Evolutionary conservation across 306 rosid species (phyloP), one percentile per base, ranked within the genome.

Genomic region (Rubus parviflorus): DNA sequence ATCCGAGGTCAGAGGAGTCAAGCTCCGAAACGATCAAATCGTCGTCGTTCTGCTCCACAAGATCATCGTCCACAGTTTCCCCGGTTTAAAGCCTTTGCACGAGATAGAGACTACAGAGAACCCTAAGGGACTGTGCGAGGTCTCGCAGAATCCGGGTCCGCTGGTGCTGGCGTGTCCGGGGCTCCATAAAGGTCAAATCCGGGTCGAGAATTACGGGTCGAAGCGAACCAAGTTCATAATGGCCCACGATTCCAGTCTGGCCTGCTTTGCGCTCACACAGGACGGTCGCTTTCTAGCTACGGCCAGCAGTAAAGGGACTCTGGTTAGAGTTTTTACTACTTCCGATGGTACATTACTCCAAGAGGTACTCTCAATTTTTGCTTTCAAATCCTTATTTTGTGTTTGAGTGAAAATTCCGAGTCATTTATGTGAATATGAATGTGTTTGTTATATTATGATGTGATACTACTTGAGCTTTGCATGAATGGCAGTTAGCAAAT

Each of bases 81-180:
- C 80, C 1, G 85, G 83, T 77, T 85, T 86, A 0, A 86, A 83
- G 80, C 87, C 83, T 1, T 40, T 88, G 58, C 89, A 89, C 17
- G 93, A 93, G 68, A 88, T 90, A 11, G 89, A 85, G 76, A 93
- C 98, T 0, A 75, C 84, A 22, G 83, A 85, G 0, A 93, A 93
- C 80, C 95, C 93, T 4, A 89, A 77, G 76, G 97, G 98, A 1
- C 86, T 93, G 0, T 93, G 95, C 49, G 97, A 89, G 45, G 88
- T 91, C 35, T 91, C 95, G 4, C 90, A 87, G 23, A 76, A 61
- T 11, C 74, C 86, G 20, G 89, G 87, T 56, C 76, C 81, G 14
- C 80, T 84, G 82, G 89, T 93, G 6, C 79, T 93, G 77, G 98
- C 79, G 1, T 91, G 97, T 52, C 97, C 94, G 3, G 98, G 98